Conservation (phyloP, 2,329 filamentous ascomycete species). For the Xylaria sp. region DNA sequence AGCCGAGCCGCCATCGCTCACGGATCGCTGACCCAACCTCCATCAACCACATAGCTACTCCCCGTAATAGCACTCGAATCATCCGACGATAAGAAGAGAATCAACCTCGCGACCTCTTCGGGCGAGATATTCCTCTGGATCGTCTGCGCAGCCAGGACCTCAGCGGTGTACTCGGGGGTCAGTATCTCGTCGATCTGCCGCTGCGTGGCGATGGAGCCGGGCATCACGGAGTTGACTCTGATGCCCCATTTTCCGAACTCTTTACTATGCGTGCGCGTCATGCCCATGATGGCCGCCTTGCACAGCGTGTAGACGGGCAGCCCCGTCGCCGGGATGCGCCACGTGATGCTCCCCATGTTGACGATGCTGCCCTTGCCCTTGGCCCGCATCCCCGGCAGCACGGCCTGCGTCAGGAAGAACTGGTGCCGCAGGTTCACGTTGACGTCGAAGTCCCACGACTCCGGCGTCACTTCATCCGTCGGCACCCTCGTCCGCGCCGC, state of each 20-base stretch:
- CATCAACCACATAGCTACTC: slow-evolving; percentile 54
- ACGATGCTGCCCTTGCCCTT: slow-evolving; percentile 50
- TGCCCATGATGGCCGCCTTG: slow-evolving; percentile 53
- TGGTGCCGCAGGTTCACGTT: slow-evolving; percentile 57
- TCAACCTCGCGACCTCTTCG: slow-evolving; percentile 57
- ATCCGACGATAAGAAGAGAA: slow-evolving; percentile 58
- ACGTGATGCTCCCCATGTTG: slow-evolving; percentile 54
- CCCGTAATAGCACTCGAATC: slow-evolving; percentile 59
- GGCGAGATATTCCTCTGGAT: slow-evolving; percentile 55
- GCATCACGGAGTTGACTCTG: slow-evolving; percentile 61
- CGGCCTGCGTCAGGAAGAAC: slow-evolving; percentile 55
- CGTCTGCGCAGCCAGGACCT: slow-evolving; percentile 54
- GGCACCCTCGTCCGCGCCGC: slow-evolving; percentile 40
- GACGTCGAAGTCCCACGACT: slow-evolving; percentile 56
- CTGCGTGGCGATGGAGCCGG: slow-evolving; percentile 58
- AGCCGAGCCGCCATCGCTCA: slow-evolving; percentile 6
- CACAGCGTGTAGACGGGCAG: slow-evolving; percentile 51
- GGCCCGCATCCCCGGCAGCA: slow-evolving; percentile 50
- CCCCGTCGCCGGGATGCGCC: slow-evolving; percentile 50
- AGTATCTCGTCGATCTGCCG: slow-evolving; percentile 56
- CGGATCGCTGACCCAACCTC: slow-evolving; percentile 48
- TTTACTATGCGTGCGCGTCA: slow-evolving; percentile 52
- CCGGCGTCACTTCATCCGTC: slow-evolving; percentile 52
- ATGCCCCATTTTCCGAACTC: slow-evolving; percentile 52
- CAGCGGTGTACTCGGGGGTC: slow-evolving; percentile 53